Evolutionary conservation across 1,284 basidiomycete species (phyloP).

Genomic region (Fomitopsis betulina): DNA sequence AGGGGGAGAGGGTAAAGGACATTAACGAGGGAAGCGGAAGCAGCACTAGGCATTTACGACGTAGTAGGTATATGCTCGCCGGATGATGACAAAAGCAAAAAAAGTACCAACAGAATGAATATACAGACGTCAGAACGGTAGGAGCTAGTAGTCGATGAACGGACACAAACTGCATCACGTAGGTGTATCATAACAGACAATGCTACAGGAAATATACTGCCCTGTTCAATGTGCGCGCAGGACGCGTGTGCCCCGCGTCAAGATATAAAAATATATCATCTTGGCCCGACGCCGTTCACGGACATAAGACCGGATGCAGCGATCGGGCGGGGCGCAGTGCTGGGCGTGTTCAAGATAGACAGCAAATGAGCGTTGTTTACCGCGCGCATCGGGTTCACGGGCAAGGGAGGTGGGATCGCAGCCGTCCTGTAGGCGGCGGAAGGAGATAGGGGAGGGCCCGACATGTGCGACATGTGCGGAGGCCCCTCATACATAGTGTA

Average conservation of each 20-base stretch:
- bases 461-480: background rate
- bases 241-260: slow-evolving; percentile 1
- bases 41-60: background rate
- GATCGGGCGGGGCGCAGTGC: slow-evolving; percentile 18
- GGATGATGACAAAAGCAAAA: slow-evolving; percentile 1
- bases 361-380: slow-evolving; percentile 28
- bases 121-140: background rate
- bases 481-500: background rate
- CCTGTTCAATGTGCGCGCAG: slow-evolving; percentile 5
- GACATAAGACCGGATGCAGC: slow-evolving; percentile 12
- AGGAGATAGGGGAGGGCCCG: slow-evolving; percentile 11
- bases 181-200: slow-evolving; percentile 11
- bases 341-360: slow-evolving; percentile 31
- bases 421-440: slow-evolving; percentile 5
- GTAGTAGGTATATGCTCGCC: slow-evolving; percentile 1
- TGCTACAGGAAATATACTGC: slow-evolving; percentile 10
- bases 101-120: background rate
- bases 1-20: slow-evolving; percentile 5
- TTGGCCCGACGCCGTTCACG: slow-evolving; percentile 19
- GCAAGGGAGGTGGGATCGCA: background rate
- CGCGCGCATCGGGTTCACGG: slow-evolving; percentile 16
- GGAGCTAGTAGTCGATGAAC: background rate
- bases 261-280: slow-evolving; percentile 20
- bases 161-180: slow-evolving; percentile 1
- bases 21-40: slow-evolving; percentile 8